These are phyloP conservation scores for Skeletonema costatum DNA, from an alignment of 108 stramenopile genomes.

Conservation along the genomic window DNA sequence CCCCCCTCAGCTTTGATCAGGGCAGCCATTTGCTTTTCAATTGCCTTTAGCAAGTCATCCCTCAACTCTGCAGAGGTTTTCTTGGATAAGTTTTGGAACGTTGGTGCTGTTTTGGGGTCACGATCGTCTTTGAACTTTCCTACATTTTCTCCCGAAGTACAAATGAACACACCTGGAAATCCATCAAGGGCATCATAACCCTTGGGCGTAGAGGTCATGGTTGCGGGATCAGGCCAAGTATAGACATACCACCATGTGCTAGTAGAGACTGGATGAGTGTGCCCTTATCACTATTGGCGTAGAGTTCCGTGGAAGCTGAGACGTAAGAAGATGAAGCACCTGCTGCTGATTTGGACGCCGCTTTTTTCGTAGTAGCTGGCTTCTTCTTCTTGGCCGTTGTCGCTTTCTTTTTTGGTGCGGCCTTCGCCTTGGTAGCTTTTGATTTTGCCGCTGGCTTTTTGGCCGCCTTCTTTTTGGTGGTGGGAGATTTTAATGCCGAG, in stretches of 20 bases:
- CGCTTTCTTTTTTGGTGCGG: slow-evolving; percentile 13
- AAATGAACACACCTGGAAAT: slow-evolving; percentile 93
- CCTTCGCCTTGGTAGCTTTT: slow-evolving; percentile 50
- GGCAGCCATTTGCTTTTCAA: slow-evolving; percentile 69
- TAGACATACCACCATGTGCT: slow-evolving; percentile 96
- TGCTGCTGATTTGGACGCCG: slow-evolving; percentile 16
- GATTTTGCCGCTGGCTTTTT: slow-evolving; percentile 10
- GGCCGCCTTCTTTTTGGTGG: slow-evolving; percentile 25
- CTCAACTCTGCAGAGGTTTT: slow-evolving; percentile 73
- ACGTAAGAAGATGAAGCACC: slow-evolving; percentile 52
- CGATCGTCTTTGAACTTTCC: slow-evolving; percentile 79
- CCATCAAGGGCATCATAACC: slow-evolving; percentile 91
- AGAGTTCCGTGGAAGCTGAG: slow-evolving; percentile 51
- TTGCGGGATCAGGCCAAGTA: slow-evolving; percentile 75
- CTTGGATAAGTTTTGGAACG: slow-evolving; percentile 70
- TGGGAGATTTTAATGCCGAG: slow-evolving; percentile 48
- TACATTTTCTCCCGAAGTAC: slow-evolving; percentile 74
- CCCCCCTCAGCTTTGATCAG: slow-evolving; percentile 70
- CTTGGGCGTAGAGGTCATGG: slow-evolving; percentile 63
- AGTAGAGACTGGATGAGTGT: slow-evolving; percentile 86
- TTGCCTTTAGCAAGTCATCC: slow-evolving; percentile 63
- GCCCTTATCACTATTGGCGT: slow-evolving; percentile 71
- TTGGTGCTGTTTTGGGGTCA: slow-evolving; percentile 58
- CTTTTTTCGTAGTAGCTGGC: slow-evolving; percentile 13
- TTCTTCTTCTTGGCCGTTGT: slow-evolving; percentile 48